Conservation (phyloP, 2,329 filamentous ascomycete species). For the Pseudopyricularia cyperi region DNA sequence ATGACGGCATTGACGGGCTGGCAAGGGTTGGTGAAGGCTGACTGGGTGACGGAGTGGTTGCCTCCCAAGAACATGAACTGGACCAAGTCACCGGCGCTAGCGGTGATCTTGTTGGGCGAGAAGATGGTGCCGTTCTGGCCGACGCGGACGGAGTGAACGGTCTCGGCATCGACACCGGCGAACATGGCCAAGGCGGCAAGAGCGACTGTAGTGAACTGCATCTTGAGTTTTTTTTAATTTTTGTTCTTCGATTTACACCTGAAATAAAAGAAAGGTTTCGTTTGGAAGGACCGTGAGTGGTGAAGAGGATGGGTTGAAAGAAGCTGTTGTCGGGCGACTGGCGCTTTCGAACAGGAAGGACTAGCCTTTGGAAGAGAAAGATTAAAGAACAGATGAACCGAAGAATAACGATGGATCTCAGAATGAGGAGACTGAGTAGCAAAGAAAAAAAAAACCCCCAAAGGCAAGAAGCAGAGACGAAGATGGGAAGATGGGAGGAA, state of each 20-base stretch:
- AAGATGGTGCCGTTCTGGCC: constrained; percentile 45
- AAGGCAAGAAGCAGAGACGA: constrained; percentile 14
- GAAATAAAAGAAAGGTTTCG: neutral
- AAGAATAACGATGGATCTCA: constrained; percentile 11
- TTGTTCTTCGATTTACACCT: constrained; percentile 4
- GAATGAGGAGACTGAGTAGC: constrained; percentile 12
- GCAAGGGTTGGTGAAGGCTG: constrained; percentile 39
- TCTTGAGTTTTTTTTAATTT: constrained; percentile 22
- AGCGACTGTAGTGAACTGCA: constrained; percentile 36
- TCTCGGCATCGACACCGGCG: constrained; percentile 10
- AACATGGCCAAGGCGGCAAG: constrained; percentile 26
- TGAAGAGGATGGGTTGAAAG: constrained; percentile 4
- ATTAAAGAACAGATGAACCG: constrained; percentile 13
- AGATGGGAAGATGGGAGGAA: constrained; percentile 15
- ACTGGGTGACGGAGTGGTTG: constrained; percentile 74
- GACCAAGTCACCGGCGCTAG: constrained; percentile 47
- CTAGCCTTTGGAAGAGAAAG: constrained; percentile 25
- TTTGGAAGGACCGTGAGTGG: neutral
- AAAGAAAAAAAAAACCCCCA: constrained; percentile 8
- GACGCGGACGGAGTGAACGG: constrained; percentile 39
- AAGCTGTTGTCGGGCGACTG: constrained; percentile 23
- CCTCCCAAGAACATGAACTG: constrained; percentile 54
- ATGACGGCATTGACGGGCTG: constrained; percentile 26
- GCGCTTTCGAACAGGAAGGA: constrained; percentile 30
- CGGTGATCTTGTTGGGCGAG: constrained; percentile 52